Evolutionary conservation across 2,329 filamentous ascomycete species (phyloP), one percentile per base, ranked within the genome.

Genomic region (Stachybotrys chartarum): DNA sequence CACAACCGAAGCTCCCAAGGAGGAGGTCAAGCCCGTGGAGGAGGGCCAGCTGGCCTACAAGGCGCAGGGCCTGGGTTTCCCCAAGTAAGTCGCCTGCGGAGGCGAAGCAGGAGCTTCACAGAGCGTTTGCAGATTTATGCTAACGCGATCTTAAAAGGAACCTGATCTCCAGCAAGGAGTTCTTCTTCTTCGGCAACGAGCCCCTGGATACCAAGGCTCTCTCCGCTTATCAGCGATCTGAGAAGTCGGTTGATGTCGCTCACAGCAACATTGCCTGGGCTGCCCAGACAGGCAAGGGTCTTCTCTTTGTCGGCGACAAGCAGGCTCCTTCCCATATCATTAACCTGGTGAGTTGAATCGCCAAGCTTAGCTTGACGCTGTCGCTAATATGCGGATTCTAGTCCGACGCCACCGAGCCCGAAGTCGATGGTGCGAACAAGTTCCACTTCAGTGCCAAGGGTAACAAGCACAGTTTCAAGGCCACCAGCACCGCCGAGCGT

Each of bases 401-500:
- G 78, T 74, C 81, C 58, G 81, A 85, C 70, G 79, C 79, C 61
- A 80, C 76, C 51, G 90, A 96, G 70, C 81, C 95, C 57, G 81
- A 82, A 71, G 84, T 86, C 72, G 88, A 91, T 59, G 89, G 91
- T 58, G 69, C 82, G 62, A 82, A 83, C 75, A 92, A 94, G 76
- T 96, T 99, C 80, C 79, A 85, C 68, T 88, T 97, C 80, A 90
- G 87, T 70, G 76, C 89, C 69, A 86, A 88, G 75, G 88, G 88
- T 64, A 87, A 95, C 77, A 96, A 96, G 85, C 91, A 97, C 82
- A 83, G 83, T 58, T 96, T 99, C 82, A 93, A 97, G 83, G 90
- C 93, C 56, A 68, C 78, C 66, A 86, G 69, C 66, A 66, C 82
- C 51, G 78, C 84, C 57, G 91, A 97, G 77, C 91, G 93, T 70